These are phyloP conservation scores for Phytophthora tentaculata DNA, from an alignment of 352 stramenopile genomes.

Conservation along the genomic window DNA sequence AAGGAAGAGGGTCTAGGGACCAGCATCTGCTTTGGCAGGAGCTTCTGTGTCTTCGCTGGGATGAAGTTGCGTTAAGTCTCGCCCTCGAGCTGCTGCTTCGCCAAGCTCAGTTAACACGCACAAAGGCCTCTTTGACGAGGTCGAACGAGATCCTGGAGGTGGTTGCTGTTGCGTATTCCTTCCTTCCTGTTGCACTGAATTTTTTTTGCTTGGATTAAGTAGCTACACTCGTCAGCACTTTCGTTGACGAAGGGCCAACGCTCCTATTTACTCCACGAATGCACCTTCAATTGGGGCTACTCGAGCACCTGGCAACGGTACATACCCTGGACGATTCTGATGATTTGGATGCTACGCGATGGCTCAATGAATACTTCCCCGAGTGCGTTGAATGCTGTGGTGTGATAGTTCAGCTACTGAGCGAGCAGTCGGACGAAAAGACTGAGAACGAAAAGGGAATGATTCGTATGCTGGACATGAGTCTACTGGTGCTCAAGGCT, in stretches of 20 bases:
- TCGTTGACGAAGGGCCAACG: slow-evolving; percentile 20
- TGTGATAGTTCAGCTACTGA: slow-evolving; percentile 18
- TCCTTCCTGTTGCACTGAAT: slow-evolving; percentile 7
- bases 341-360: slow-evolving; percentile 5
- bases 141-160: neutral
- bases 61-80: slow-evolving; percentile 9
- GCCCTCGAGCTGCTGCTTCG: slow-evolving; percentile 22
- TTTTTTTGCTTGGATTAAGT: slow-evolving; percentile 16
- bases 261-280: slow-evolving; percentile 13
- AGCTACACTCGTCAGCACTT: slow-evolving; percentile 4
- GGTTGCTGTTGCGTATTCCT: slow-evolving; percentile 4
- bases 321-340: slow-evolving; percentile 15
- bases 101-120: neutral
- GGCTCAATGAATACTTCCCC: slow-evolving; percentile 15
- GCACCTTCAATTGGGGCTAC: slow-evolving; percentile 15
- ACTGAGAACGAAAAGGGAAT: slow-evolving; percentile 2
- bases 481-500: slow-evolving; percentile 24
- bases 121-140: neutral
- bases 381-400: slow-evolving; percentile 27
- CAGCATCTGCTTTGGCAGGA: slow-evolving; percentile 5
- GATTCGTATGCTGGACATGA: slow-evolving; percentile 27
- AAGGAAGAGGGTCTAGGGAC: neutral
- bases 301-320: slow-evolving; percentile 5
- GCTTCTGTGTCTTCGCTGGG: slow-evolving; percentile 14
- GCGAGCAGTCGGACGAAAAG: neutral